phyloP scores from a whole-genome alignment of 305 asterid genomes.

The Rubia tinctorum region DNA sequence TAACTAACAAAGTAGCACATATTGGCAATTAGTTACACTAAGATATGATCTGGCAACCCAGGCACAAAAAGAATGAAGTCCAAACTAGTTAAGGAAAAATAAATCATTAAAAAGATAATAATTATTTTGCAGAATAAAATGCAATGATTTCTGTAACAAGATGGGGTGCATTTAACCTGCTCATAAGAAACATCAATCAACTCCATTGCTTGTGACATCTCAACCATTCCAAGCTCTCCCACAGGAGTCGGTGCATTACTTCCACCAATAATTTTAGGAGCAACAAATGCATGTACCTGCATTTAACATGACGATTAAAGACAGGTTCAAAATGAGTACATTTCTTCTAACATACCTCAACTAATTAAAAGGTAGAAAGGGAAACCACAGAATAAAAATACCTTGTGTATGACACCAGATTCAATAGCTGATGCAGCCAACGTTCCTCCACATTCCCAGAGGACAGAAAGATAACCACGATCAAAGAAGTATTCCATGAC shows the following conservation, averaged over 20 bases:
- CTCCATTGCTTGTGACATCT: conserved; percentile 97
- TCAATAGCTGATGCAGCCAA: conserved; percentile 96
- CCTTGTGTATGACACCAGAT: conserved; percentile 92
- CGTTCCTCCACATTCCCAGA: conserved; percentile 99
- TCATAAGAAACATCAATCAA: conserved; percentile 74
- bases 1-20: too few relatives aligned
- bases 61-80: neutral
- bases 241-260: conserved; percentile 91
- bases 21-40: neutral
- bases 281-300: conserved; percentile 94
- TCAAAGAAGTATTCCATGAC: conserved; percentile 80
- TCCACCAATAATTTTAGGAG: conserved; percentile 97
- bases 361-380: neutral
- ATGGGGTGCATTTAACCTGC: conserved; percentile 45
- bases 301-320: conserved; percentile 13
- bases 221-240: conserved; percentile 99
- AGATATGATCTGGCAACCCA: neutral
- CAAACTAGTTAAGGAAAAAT: neutral
- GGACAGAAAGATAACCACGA: conserved; percentile 82
- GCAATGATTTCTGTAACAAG: neutral
- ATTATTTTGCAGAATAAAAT: neutral
- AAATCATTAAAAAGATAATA: too few relatives aligned
- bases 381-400: conserved; percentile 13
- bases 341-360: neutral
- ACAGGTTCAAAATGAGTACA: neutral